Percentiles rank a stretch among this genome's conserved stretches.
Evolutionary conservation across 495 filamentous ascomycete species (phyloP).

Genomic region (Lasiosphaeris hirsuta): DNA sequence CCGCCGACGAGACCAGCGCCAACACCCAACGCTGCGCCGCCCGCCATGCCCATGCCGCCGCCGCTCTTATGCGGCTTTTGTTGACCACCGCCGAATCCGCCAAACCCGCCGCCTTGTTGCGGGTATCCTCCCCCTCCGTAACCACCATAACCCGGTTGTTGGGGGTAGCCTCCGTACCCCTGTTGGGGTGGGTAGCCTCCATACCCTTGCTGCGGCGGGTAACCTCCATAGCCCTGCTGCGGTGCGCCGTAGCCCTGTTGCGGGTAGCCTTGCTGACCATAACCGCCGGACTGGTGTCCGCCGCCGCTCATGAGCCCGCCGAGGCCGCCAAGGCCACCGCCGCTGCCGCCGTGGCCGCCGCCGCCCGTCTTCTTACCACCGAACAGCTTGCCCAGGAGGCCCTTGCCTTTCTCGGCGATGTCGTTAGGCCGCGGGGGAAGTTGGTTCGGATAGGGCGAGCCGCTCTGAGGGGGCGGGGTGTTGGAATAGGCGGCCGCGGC

Average conservation of each 20-base stretch:
- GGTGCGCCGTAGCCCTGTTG: slow-evolving; percentile 38
- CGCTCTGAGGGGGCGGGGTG: slow-evolving; percentile 19
- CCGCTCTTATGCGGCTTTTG: slow-evolving; percentile 29
- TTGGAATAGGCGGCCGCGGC: slow-evolving; percentile 23
- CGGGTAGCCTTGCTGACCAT: slow-evolving; percentile 42
- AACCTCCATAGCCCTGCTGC: slow-evolving; percentile 23
- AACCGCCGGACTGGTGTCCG: slow-evolving; percentile 15
- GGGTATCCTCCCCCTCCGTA: slow-evolving; percentile 12
- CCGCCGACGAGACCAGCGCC: slow-evolving; percentile 76
- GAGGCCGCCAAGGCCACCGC: slow-evolving; percentile 12
- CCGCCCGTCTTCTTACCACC: slow-evolving; percentile 33
- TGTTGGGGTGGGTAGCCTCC: slow-evolving; percentile 35
- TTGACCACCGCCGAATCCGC: not conserved
- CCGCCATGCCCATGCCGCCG: slow-evolving; percentile 61
- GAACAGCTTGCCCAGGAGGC: slow-evolving; percentile 55
- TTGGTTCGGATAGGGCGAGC: slow-evolving; percentile 14
- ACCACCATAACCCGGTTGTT: slow-evolving; percentile 32
- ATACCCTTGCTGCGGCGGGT: slow-evolving; percentile 19
- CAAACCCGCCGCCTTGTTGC: slow-evolving; percentile 7
- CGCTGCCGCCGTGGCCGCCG: slow-evolving; percentile 8
- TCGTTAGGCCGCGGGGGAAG: slow-evolving; percentile 38
- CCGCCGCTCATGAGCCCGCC: slow-evolving; percentile 19
- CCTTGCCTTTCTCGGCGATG: slow-evolving; percentile 38
- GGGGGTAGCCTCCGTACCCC: slow-evolving; percentile 31
- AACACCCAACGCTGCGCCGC: slow-evolving; percentile 71